These are phyloP conservation scores for Silene latifolia DNA, from an alignment of 148 eudicot species.

Conservation along the genomic window DNA sequence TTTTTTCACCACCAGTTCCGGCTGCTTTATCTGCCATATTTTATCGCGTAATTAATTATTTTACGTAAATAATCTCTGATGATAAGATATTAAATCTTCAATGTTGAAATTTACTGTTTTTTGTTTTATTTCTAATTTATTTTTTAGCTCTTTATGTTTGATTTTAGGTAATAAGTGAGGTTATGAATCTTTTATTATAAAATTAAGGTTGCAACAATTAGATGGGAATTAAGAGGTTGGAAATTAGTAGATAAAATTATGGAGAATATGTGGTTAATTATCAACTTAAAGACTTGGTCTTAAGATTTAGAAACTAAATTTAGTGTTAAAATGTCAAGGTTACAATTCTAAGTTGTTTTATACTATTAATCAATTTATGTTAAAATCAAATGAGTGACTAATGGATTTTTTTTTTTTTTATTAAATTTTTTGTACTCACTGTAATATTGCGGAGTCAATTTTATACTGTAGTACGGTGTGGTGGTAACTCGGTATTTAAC, in stretches of 20 bases:
- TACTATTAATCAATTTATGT: too few species aligned
- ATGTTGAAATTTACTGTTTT: neutral
- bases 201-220: neutral
- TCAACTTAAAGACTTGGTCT: neutral
- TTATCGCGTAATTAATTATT: neutral
- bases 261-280: neutral
- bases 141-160: neutral
- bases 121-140: neutral
- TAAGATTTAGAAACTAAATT: neutral
- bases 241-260: neutral
- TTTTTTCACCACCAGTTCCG: conserved; percentile 12
- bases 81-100: neutral
- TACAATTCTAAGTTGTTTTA: neutral
- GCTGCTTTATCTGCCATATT: conserved; percentile 22
- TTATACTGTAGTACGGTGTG: too few species aligned
- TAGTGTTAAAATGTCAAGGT: neutral
- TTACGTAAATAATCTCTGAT: too few species aligned
- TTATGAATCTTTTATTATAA: neutral
- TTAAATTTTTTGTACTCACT: too few species aligned
- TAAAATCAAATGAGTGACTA: too few species aligned
- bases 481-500: too few species aligned
- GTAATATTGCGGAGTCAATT: too few species aligned
- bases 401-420: too few species aligned
- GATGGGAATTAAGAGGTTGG: neutral
- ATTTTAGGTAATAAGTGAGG: neutral